Evolutionary conservation across 73 alveolate species (phyloP).

Genomic region (Paramecium octaurelia): DNA sequence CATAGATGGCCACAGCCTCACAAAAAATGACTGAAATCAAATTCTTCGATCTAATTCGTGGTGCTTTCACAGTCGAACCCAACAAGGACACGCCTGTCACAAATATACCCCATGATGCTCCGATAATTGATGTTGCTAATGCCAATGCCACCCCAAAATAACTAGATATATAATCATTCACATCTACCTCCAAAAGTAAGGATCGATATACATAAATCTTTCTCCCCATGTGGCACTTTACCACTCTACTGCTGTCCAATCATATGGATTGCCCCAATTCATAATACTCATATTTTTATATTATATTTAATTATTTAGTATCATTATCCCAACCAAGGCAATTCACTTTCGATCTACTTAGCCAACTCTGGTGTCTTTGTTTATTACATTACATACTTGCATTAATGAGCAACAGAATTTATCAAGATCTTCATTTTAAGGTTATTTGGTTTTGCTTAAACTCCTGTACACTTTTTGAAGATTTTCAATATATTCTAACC

Average conservation of each 20-base stretch:
- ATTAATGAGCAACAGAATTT: not conserved
- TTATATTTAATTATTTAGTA: conserved; percentile 19
- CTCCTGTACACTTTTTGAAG: not conserved
- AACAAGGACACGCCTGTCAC: conserved; percentile 95
- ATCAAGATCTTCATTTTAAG: not conserved
- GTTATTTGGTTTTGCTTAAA: not conserved
- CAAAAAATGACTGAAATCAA: conserved; percentile 96
- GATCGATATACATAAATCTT: not conserved
- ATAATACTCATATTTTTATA: not conserved
- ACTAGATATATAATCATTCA: not conserved
- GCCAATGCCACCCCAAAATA: conserved; percentile 95
- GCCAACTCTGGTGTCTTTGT: conserved; percentile 23
- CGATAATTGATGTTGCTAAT: conserved; percentile 89
- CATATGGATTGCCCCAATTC: conserved; percentile 34
- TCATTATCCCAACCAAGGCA: not conserved
- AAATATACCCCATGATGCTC: conserved; percentile 98
- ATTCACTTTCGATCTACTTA: not conserved
- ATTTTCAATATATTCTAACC: conserved; percentile 18
- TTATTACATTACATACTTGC: not conserved
- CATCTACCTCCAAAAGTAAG: not conserved
- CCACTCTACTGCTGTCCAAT: not conserved
- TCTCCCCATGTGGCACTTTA: not conserved
- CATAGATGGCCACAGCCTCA: conserved; percentile 99
- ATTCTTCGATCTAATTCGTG: conserved; percentile 93
- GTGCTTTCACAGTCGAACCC: conserved; percentile 96